phyloP scores from a whole-genome alignment of 2,329 filamentous ascomycete genomes.

The Ceratocystis harringtonii region DNA sequence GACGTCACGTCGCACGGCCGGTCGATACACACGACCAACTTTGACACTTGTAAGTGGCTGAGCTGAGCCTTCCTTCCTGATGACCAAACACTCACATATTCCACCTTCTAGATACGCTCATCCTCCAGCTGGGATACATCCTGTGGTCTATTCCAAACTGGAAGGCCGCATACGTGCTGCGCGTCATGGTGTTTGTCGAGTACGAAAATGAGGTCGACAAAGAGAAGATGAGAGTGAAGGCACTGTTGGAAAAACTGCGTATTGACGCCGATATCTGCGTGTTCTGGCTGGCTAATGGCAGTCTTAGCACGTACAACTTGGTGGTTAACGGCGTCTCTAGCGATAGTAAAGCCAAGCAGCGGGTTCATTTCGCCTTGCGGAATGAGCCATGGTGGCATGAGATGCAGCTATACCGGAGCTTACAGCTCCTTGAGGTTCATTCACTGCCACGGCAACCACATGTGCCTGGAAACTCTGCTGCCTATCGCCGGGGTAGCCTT shows the following conservation, averaged over 20 bases:
- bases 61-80: background rate
- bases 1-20: constrained; percentile 55
- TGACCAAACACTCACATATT: constrained; percentile 16
- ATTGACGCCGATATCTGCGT: constrained; percentile 69
- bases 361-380: constrained; percentile 51
- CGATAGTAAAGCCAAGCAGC: constrained; percentile 34
- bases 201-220: constrained; percentile 74
- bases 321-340: constrained; percentile 58
- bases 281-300: constrained; percentile 65
- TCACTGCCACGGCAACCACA: background rate
- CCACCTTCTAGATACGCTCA: constrained; percentile 46
- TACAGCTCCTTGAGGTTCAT: constrained; percentile 25
- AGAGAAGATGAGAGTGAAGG: constrained; percentile 55
- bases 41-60: constrained; percentile 59
- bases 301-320: constrained; percentile 56
- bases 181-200: constrained; percentile 77
- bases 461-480: background rate
- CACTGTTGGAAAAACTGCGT: constrained; percentile 62
- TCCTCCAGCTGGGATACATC: constrained; percentile 74
- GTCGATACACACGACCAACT: constrained; percentile 68
- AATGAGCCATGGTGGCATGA: constrained; percentile 76
- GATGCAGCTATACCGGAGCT: constrained; percentile 41
- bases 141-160: constrained; percentile 67
- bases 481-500: background rate
- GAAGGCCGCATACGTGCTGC: constrained; percentile 56